Percentiles rank a stretch among this genome's conserved stretches.
phyloP scores from a whole-genome alignment of 1,139 yeast species.

The Saccharomycopsis hybrid region DNA sequence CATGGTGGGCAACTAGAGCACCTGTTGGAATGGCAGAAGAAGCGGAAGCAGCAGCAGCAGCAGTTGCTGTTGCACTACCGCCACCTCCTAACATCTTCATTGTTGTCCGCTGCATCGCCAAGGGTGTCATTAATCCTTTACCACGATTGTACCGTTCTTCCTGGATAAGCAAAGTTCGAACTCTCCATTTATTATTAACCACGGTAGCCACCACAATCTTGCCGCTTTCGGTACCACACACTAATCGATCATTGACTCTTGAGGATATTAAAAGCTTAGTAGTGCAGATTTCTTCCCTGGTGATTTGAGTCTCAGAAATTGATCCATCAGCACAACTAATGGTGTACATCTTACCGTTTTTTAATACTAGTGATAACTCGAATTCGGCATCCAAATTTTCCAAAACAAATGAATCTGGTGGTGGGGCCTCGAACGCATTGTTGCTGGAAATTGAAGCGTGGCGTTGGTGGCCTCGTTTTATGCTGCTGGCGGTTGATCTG shows the following conservation, averaged over 20 bases:
- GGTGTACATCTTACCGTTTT: conserved; percentile 41
- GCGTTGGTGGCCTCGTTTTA: background rate
- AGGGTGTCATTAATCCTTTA: conserved; percentile 32
- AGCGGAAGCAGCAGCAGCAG: background rate
- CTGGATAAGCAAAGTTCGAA: conserved; percentile 42
- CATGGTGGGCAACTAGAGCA: conserved; percentile 7
- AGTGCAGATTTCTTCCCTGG: conserved; percentile 34
- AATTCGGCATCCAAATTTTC: conserved; percentile 21
- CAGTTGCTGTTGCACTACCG: background rate
- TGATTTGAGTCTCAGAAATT: conserved; percentile 28
- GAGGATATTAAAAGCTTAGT: conserved; percentile 61
- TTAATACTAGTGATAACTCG: conserved; percentile 36
- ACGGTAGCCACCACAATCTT: conserved; percentile 57
- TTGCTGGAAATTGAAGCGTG: background rate
- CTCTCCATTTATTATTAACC: conserved; percentile 61
- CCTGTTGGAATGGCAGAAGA: conserved; percentile 1
- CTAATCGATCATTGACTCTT: conserved; percentile 65
- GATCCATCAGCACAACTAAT: conserved; percentile 45
- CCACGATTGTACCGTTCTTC: conserved; percentile 45
- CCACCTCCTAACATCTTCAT: conserved; percentile 18
- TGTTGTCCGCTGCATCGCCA: conserved; percentile 28
- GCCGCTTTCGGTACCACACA: conserved; percentile 47
- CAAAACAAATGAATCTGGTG: background rate
- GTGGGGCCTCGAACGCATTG: conserved; percentile 5
- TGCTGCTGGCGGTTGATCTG: background rate